Evolutionary conservation across 306 rosid species (phyloP), one percentile per base, ranked within the genome.

Genomic region (Abrus pulchellus): DNA sequence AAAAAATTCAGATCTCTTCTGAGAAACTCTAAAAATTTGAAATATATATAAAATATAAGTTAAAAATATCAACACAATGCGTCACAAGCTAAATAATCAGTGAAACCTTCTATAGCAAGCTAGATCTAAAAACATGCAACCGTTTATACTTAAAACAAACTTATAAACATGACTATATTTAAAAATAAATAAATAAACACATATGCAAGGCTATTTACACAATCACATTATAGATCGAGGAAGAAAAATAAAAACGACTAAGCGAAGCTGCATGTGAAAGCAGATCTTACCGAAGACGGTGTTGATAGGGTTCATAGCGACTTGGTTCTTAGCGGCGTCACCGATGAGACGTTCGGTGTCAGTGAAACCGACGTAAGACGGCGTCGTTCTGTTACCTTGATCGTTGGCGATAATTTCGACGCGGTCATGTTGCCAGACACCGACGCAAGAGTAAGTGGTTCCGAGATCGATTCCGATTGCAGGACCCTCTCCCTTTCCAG

Each of bases 391-490:
- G 87, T 90, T 90, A 1, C 92, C 94, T 68, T 90, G 94, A n/a
- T 90, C 94, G 59, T 90, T 90, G 54, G 94, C 94, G 3, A 90
- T 90, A 48, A 90, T 90, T 63, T 90, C 94, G 12, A 90, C 94
- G 2, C 92, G 89, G 52, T 90, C 94, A 61, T 90, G 94, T 61
- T 90, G 94, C 94, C 94, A 90, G 0, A 90, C 94, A 0, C 94
- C 94, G 1, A 90, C 94, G 55, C 94, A 90, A 0, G 94, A 90
- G 88, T 88, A 88, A 0, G 94, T 90, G 3, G 94, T 90, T 0
- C 94, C 94, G 41, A 90, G 92, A 90, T 90, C 94, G 74, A 90
- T 90, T 7, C 94, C 94, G 85, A 90, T 90, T n/a, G 94, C 92
- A 14, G 94, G 92, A 6, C 94, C 94, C 38, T 90, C 94, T 65